Conservation (phyloP, 1,284 basidiomycete species). For the Ceraceosorus guamensis region DNA sequence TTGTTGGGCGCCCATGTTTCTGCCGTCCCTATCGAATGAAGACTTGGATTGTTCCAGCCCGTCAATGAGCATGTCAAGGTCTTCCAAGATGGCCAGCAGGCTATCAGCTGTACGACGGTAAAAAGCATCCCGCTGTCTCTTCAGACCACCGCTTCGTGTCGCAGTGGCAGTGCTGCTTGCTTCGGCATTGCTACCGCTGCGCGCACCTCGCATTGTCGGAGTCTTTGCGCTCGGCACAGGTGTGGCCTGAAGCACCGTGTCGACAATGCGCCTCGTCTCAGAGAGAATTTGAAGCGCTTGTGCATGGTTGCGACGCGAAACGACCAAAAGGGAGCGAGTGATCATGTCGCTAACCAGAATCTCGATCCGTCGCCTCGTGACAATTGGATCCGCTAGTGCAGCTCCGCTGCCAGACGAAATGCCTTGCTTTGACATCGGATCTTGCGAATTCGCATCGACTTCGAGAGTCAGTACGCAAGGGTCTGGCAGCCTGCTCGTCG, state of each 20-base stretch:
- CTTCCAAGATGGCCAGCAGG: slow-evolving; percentile 38
- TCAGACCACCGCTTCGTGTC: slow-evolving; percentile 2
- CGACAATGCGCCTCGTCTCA: slow-evolving; percentile 40
- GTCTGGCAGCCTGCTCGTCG: slow-evolving; percentile 20
- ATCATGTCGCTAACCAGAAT: slow-evolving; percentile 43
- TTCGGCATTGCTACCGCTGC: background rate
- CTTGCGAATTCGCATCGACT: slow-evolving; percentile 29
- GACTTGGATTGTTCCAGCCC: slow-evolving; percentile 27
- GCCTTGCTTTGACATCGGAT: slow-evolving; percentile 22
- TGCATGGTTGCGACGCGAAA: slow-evolving; percentile 33
- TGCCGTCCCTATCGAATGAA: slow-evolving; percentile 33
- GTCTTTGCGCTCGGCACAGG: slow-evolving; percentile 2
- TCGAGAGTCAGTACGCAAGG: slow-evolving; percentile 35
- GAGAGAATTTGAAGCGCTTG: slow-evolving; percentile 34
- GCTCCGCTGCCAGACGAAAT: slow-evolving; percentile 14
- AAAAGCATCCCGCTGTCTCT: slow-evolving; percentile 23
- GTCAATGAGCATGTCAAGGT: slow-evolving; percentile 34
- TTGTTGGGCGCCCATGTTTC: slow-evolving; percentile 42
- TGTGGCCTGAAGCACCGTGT: slow-evolving; percentile 36
- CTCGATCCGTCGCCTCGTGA: slow-evolving; percentile 37
- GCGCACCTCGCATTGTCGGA: background rate
- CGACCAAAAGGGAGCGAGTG: slow-evolving; percentile 35
- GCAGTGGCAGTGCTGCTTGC: background rate
- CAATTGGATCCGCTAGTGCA: slow-evolving; percentile 31
- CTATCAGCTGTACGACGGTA: slow-evolving; percentile 27